phyloP scores from a whole-genome alignment of 345 rosid genomes.

The Orychophragmus violaceus region DNA sequence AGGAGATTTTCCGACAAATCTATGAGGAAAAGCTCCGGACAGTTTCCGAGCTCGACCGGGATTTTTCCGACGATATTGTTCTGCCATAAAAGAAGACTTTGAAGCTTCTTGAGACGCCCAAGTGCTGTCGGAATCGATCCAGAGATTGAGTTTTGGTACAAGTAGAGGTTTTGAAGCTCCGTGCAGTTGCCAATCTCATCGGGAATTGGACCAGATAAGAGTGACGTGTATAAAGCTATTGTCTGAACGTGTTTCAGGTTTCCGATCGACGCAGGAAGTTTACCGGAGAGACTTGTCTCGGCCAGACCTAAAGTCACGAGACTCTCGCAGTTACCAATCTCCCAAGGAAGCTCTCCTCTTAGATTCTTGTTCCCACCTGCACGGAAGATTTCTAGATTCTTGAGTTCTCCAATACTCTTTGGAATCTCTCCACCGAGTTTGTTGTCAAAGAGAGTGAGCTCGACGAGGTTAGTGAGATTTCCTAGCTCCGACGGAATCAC shows the following conservation, averaged over 20 bases:
- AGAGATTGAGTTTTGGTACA: slow-evolving; percentile 84
- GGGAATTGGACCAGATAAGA: slow-evolving; percentile 72
- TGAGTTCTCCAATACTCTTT: slow-evolving; percentile 56
- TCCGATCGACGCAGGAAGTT: slow-evolving; percentile 65
- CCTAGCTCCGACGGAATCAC: slow-evolving; percentile 64
- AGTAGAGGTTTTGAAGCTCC: slow-evolving; percentile 74
- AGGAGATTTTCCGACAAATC: slow-evolving; percentile 80
- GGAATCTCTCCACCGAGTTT: slow-evolving; percentile 74
- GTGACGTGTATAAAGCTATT: slow-evolving; percentile 68
- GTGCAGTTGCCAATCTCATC: slow-evolving; percentile 77
- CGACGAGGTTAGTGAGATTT: slow-evolving; percentile 48
- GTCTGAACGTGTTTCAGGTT: slow-evolving; percentile 67
- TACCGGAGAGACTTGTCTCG: slow-evolving; percentile 88
- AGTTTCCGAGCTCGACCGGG: slow-evolving; percentile 62
- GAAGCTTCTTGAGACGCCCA: slow-evolving; percentile 74
- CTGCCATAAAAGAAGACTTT: slow-evolving; percentile 80
- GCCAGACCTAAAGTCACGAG: slow-evolving; percentile 85
- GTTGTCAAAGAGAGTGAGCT: slow-evolving; percentile 69
- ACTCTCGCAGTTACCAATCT: slow-evolving; percentile 80
- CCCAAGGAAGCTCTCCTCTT: slow-evolving; percentile 77
- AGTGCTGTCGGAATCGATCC: slow-evolving; percentile 60
- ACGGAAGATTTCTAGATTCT: slow-evolving; percentile 49
- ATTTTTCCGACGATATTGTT: slow-evolving; percentile 79
- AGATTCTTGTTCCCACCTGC: slow-evolving; percentile 91
- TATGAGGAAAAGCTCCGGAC: slow-evolving; percentile 56